Base-by-base conservation (phyloP, 345 rosid species). In the Triadica sebifera region DNA sequence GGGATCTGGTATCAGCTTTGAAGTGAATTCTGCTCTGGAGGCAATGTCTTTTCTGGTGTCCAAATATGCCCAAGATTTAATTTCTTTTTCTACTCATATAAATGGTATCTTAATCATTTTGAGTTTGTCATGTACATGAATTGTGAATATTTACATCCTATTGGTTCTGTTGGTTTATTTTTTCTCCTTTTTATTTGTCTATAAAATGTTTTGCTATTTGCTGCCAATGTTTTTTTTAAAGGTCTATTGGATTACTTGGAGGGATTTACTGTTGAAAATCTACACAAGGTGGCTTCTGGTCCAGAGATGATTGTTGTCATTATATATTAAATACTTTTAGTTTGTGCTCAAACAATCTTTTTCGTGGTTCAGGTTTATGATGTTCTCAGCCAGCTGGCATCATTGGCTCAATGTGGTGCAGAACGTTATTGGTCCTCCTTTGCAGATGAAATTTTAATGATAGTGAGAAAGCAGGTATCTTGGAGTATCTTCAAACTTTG, bases 161-260 rank as follows among this genome's bases (percentile, higher is more conserved):
- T 20, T 43, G 25, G 16, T 41, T 43, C 69, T 8, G 29, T 65
- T 29, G 37, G n/a, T 62, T 43, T 11, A 9, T 29, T 29, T 29
- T 29, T 29, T 29, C 2, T 29, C 8, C 2, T 45, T 65, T 43
- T 39, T 65, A n/a, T 41, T 41, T 43, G n/a, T 65, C n/a, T 2
- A 17, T 19, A 9, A 29, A 29, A 29, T 29, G 34, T 29, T 29
- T 29, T 29, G 34, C 12, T 2, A 9, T 63, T 9, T 1, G 46
- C 5, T 39, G 49, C 67, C 46, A 63, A 63, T 19, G 6, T 67
- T 73, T 75, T 34, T 59, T 79, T 63, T 72, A 93, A n/a, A n/a
- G 98, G 98, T 78, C 83, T 93, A 75, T 80, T 93, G 88, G 98
- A 93, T 82, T 93, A 89, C 86, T 83, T 93, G 88, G 98, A 93